Conservation (phyloP, 257 asterid genomes). For the Verbena officinalis region DNA sequence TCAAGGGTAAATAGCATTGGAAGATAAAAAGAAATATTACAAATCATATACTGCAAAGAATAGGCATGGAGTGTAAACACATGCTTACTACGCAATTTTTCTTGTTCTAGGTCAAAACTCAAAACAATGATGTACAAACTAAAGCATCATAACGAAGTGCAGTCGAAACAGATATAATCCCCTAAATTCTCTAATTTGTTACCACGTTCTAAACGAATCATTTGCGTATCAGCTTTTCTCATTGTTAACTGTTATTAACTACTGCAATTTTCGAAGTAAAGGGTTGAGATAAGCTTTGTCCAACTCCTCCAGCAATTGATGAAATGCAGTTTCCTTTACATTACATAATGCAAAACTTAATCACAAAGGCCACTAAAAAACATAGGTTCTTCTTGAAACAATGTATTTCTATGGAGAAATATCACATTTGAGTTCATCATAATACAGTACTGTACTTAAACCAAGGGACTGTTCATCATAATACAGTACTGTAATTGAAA, state of each 20-base stretch:
- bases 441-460: background rate
- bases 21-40: slow-evolving; percentile 12
- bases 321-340: slow-evolving; percentile 2
- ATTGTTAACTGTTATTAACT: background rate
- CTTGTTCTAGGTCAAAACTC: slow-evolving; percentile 23
- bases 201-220: background rate
- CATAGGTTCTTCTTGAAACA: slow-evolving; percentile 15
- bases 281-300: background rate
- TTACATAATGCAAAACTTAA: slow-evolving; percentile 15
- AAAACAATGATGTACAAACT: slow-evolving; percentile 7
- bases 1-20: slow-evolving; percentile 7
- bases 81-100: slow-evolving; percentile 2
- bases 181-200: slow-evolving; percentile 11
- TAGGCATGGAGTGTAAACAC: slow-evolving; percentile 13
- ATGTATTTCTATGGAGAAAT: background rate
- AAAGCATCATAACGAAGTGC: background rate
- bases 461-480: slow-evolving; percentile 1
- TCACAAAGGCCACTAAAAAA: background rate
- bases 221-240: slow-evolving; percentile 9
- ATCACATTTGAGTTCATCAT: background rate
- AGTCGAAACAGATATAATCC: slow-evolving; percentile 1
- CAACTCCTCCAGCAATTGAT: slow-evolving; percentile 14
- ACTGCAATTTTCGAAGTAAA: background rate
- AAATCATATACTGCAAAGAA: slow-evolving; percentile 10
- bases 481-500: background rate